Percentiles rank a stretch among this genome's conserved stretches.
These are phyloP conservation scores for Tricholoma matsutake DNA, from an alignment of 768 basidiomycete species.

Conservation along the genomic window DNA sequence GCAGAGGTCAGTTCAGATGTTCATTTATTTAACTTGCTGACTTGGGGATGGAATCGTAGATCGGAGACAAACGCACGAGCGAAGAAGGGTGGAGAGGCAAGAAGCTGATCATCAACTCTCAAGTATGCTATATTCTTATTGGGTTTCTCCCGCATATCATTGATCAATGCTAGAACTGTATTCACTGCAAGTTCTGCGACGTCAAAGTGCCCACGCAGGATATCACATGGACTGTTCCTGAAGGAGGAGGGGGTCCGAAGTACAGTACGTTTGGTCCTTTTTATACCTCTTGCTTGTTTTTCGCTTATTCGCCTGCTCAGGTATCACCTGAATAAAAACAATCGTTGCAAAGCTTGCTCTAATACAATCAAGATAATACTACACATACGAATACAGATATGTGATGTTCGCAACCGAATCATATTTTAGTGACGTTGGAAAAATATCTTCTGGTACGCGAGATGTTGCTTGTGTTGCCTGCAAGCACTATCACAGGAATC, in stretches of 20 bases:
- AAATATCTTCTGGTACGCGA: too few species aligned
- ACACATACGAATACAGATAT: too few species aligned
- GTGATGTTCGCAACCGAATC: too few species aligned
- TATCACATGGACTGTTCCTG: constrained; percentile 95
- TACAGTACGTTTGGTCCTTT: constrained; percentile 64
- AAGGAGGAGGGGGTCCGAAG: constrained; percentile 95
- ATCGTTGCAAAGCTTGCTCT: background rate
- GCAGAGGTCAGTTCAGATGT: constrained; percentile 40
- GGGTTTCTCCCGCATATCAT: background rate
- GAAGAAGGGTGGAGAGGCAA: constrained; percentile 72
- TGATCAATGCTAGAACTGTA: constrained; percentile 64
- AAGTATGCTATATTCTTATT: constrained; percentile 46
- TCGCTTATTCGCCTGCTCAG: background rate
- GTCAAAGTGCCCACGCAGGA: constrained; percentile 97
- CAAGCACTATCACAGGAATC: too few species aligned
- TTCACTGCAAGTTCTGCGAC: constrained; percentile 94
- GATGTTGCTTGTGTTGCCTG: too few species aligned
- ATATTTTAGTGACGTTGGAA: too few species aligned
- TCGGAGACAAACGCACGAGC: constrained; percentile 20
- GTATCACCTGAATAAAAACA: background rate
- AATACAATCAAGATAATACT: too few species aligned
- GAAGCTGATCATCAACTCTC: constrained; percentile 94
- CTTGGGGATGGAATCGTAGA: constrained; percentile 10
- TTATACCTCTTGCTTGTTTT: background rate
- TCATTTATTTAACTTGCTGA: constrained; percentile 1